Percentiles rank a stretch among this genome's conserved stretches.
Evolutionary conservation across 2,329 filamentous ascomycete species (phyloP).

Genomic region (Ceratocystis smalleyi): DNA sequence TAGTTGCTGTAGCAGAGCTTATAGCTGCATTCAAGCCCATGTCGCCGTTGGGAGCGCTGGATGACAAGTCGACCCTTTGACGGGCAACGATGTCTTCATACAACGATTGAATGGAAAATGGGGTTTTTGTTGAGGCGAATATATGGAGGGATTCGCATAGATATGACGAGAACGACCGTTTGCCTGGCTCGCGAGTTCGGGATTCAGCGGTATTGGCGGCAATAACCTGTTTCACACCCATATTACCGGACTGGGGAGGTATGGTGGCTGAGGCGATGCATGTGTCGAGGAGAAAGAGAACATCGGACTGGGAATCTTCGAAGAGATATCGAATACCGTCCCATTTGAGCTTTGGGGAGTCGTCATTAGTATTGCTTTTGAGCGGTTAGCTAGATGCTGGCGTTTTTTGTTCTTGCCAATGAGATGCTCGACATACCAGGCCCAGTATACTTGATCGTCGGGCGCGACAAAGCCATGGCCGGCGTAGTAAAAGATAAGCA

Average conservation of each 20-base stretch:
- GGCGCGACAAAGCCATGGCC: slow-evolving; percentile 43
- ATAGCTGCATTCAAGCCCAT: slow-evolving; percentile 12
- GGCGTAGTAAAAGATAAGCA: slow-evolving; percentile 50
- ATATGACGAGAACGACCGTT: slow-evolving; percentile 43
- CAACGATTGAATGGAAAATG: slow-evolving; percentile 41
- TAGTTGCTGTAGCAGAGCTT: slow-evolving; percentile 21
- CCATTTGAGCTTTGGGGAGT: slow-evolving; percentile 48
- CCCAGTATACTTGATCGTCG: slow-evolving; percentile 50
- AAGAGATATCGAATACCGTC: slow-evolving; percentile 45
- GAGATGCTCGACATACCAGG: slow-evolving; percentile 35
- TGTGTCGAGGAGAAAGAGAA: slow-evolving; percentile 47
- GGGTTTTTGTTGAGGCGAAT: slow-evolving; percentile 31
- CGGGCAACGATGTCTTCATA: slow-evolving; percentile 39
- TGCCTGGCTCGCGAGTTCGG: slow-evolving; percentile 25
- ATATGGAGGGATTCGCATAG: slow-evolving; percentile 40
- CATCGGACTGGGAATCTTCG: slow-evolving; percentile 47
- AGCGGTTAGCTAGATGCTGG: slow-evolving; percentile 24
- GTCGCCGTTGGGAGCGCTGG: slow-evolving; percentile 31
- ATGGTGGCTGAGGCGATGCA: slow-evolving; percentile 36
- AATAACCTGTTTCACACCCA: slow-evolving; percentile 46
- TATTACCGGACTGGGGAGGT: slow-evolving; percentile 29
- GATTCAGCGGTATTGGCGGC: slow-evolving; percentile 41
- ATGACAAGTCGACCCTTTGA: slow-evolving; percentile 31
- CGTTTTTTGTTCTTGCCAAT: not conserved
- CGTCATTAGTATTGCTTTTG: slow-evolving; percentile 38